These are phyloP conservation scores for Vaccinium vitisidaea DNA, from an alignment of 148 eudicot species.

Conservation along the genomic window DNA sequence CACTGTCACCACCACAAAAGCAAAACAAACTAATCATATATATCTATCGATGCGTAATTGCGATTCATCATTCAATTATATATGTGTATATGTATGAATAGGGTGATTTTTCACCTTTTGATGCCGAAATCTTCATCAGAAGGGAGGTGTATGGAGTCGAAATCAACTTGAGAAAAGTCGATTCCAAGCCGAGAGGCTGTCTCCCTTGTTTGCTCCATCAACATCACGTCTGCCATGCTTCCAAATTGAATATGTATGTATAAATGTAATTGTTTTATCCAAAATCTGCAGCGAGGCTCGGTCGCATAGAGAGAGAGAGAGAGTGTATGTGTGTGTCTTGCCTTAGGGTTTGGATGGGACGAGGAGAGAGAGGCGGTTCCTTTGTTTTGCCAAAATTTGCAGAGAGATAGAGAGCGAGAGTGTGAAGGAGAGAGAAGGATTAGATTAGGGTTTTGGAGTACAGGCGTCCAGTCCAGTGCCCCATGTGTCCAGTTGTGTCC, in stretches of 20 bases:
- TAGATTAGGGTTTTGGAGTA: no score
- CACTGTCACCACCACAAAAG: conserved; percentile 28
- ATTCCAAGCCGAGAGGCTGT: conserved; percentile 43
- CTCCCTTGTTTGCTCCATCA: conserved; percentile 44
- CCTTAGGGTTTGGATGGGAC: neutral
- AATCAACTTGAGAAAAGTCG: conserved; percentile 42
- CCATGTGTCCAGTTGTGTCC: no score
- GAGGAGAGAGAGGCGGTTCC: neutral
- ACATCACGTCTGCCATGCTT: conserved; percentile 37
- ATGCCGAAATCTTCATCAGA: conserved; percentile 66
- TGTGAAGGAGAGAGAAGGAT: no score
- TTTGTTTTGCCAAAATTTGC: neutral
- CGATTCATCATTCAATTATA: neutral
- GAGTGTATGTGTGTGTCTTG: neutral
- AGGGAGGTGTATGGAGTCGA: conserved; percentile 48
- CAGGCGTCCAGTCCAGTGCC: no score
- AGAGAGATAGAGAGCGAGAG: no score
- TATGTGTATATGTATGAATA: neutral
- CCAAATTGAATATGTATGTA: neutral
- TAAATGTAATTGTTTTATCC: neutral
- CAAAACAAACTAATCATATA: neutral
- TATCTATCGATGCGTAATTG: neutral
- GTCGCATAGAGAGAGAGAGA: neutral
- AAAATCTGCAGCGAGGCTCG: neutral
- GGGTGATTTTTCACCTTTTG: conserved; percentile 36